Evolutionary conservation across 2,329 filamentous ascomycete species (phyloP).

Genomic region (Pseudofabraea citricarpa): DNA sequence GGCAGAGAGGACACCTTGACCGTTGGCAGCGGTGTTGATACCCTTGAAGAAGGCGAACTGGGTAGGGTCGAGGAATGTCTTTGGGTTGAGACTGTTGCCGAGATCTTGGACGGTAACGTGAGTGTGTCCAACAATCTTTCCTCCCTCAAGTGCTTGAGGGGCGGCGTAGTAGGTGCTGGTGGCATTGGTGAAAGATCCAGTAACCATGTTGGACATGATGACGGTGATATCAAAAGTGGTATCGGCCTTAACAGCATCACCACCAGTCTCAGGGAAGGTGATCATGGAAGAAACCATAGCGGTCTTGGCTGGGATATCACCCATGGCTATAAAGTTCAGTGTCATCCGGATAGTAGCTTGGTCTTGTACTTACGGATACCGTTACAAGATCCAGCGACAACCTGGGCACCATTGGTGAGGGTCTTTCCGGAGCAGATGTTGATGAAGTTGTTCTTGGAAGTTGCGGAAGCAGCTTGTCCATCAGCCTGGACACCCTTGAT

Average conservation of each 20-base stretch:
- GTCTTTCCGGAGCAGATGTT: constrained; percentile 31
- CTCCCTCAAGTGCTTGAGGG: constrained; percentile 29
- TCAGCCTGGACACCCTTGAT: constrained; percentile 17
- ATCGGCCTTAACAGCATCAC: constrained; percentile 8
- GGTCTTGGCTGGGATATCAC: constrained; percentile 21
- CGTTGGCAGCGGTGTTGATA: constrained; percentile 35
- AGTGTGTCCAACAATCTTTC: constrained; percentile 32
- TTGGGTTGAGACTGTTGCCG: constrained; percentile 27
- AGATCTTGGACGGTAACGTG: constrained; percentile 35
- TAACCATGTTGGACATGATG: constrained; percentile 28
- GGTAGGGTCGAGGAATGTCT: constrained; percentile 24
- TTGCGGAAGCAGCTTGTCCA: constrained; percentile 21
- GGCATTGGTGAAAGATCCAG: constrained; percentile 35
- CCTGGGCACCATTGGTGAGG: constrained; percentile 57
- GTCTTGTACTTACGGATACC: constrained; percentile 25
- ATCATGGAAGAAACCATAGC: constrained; percentile 18
- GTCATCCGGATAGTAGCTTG: background rate
- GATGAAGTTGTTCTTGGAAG: constrained; percentile 29
- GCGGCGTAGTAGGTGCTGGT: constrained; percentile 33
- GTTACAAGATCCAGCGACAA: constrained; percentile 56
- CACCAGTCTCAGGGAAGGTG: constrained; percentile 15
- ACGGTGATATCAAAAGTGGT: constrained; percentile 25
- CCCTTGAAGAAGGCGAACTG: constrained; percentile 37
- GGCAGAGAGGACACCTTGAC: constrained; percentile 32
- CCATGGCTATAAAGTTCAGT: constrained; percentile 26